Evolutionary conservation across 257 asterid species (phyloP), one percentile per base, ranked within the genome.

Genomic region (Solanum chilense): DNA sequence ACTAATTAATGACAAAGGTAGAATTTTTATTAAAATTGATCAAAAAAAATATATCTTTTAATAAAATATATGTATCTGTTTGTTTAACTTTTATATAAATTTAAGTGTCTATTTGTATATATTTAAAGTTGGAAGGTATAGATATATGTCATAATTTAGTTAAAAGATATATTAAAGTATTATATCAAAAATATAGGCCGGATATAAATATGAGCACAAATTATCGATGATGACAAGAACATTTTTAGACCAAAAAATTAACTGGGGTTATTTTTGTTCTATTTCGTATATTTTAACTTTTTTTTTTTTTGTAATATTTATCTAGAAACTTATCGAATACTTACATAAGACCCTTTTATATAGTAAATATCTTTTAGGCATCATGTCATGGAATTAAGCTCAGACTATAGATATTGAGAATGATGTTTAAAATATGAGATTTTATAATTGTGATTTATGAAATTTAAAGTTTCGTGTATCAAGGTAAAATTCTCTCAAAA

Each of bases 131-230:
- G 3, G 3, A 52, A 3, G 62, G 3, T 6, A 52, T 16, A 52
- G 0, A 6, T 52, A 1, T 16, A 9, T 3, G 10, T 1, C 18
- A 16, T 2, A 0, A 16, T 3, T 2, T 16, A 52, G 3, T 16
- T 16, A 52, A 52, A 49, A 49, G 9, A 16, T 21, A 52, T 16
- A 52, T 16, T 52, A 16, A 52, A 1, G 23, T 52, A 2, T 52
- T 16, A 16, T 52, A 16, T 9, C 4, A 66, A 27, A 27, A 6
- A 66, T 27, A 58, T 21, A 58, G 2, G 12, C 27, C 0, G 27
- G 4, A 9, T 23, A 60, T 11, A 60, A 5, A 23, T 9, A 60
- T 1, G 29, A 23, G 6, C 6, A 60, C 27, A 3, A 60, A 23
- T 60, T 23, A 16, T 60, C 1, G 35, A 33, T 60, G 12, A 60